Evolutionary conservation across 306 rosid species (phyloP), one percentile per base, ranked within the genome.

Genomic region (Vigna hirtella): DNA sequence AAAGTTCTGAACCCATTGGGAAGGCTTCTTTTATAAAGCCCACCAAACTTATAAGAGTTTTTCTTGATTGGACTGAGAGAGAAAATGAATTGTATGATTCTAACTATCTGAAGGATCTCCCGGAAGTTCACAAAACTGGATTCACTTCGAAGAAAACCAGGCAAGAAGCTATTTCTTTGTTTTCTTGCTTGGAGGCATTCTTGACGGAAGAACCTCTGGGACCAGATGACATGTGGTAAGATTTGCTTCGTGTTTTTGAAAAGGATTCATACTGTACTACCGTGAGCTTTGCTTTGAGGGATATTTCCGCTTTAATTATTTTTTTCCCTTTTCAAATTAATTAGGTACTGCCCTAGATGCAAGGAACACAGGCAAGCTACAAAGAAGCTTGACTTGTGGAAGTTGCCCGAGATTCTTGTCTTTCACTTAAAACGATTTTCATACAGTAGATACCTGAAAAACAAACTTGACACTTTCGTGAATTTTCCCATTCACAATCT

Each of bases 321-420:
- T 18, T 49, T 66, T 16, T 59, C 3, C 61, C 24, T 40, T 66
- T 30, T 2, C 48, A 72, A 68, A 77, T 43, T 73, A 62, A 77
- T 42, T 82, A 93, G 99, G 99, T 93, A 93, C 85, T 96, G 99
- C 85, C 98, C 99, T 43, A 70, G 83, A 76, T 96, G 99, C 93
- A 96, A 96, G 88, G 99, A 93, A 75, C 98, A 96, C 80, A 83
- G 98, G 79, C 98, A 96, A 84, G 99, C 99, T 70, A 90, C 98
- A 32, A 96, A 96, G 90, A 96, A 96, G 84, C 88, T 96, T 43
- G 99, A 96, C 85, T 84, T 96, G 90, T 96, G 99, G 99, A 96
- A 81, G 89, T 85, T 96, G 85, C 99, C 98, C 0, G 98, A 96
- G 81, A 83, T 93, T 80, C 92, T 96, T 76, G 99, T 96, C 84